Base-by-base conservation (phyloP, 106 monocot species). In the Amphibolis antarctica region DNA sequence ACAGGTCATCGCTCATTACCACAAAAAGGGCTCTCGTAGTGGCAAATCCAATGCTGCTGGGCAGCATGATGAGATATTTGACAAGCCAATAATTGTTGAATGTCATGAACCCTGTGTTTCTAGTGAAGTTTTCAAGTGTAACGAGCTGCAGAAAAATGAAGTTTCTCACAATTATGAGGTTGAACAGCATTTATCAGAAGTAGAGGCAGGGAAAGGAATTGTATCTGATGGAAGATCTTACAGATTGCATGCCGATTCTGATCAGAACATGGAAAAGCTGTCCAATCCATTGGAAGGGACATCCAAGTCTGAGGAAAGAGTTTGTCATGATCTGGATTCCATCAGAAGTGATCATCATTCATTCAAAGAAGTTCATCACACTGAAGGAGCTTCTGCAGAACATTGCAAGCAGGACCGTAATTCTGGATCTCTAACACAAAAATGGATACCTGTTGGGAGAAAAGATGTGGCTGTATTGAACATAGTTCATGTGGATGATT, bases 381-480 rank as follows among this genome's bases (percentile, higher is more conserved):
- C 9, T 26, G 73, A 62, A 64, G 48, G 36, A 73, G 48, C 26
- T 51, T 54, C 51, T 44, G 21, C 55, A 55, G 71, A 81, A 69
- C 21, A 45, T 62, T 52, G 46, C 50, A 68, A 54, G 44, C 25
- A 50, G 45, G 28, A 59, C 12, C 44, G 31, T 28, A 48, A 21
- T 59, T 28, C 44, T 63, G 54, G 54, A 31, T 22, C 68, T 69
- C 21, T 44, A 43, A 46, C 66, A 42, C 75, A 78, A 53, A 78
- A 79, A 67, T 83, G 78, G 70, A 60, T 78, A 42, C 73, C 88
- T 59, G 67, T 76, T 46, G 73, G 70, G 23, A 78, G 71, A 61
- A 69, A 71, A 58, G 66, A 70, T 30, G 13, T 28, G 5, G 57
- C 57, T 57, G 17, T 28, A 25, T 57, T 14, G 26, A 57, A 29